A percentile compares a stretch with the other conserved stretches of the same genome.
Evolutionary conservation across 768 basidiomycete genomes (phyloP).

Genomic region (Tylopilus subfusipes): DNA sequence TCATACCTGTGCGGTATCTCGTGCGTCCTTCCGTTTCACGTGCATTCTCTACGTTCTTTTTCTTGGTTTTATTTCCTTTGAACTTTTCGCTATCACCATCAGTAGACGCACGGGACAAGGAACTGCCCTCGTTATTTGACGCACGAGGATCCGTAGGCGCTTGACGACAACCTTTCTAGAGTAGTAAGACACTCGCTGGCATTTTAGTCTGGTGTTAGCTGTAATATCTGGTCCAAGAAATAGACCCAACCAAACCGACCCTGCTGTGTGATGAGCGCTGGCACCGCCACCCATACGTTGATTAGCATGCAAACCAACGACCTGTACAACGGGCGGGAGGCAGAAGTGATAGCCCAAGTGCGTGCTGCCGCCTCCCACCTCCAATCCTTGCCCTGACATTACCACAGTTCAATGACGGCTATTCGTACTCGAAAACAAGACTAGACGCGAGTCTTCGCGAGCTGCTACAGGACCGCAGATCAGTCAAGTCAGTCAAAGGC

Average conservation of each 20-base stretch:
- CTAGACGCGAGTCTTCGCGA: conserved; percentile 45
- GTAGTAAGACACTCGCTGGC: conserved; percentile 27
- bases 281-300: conserved; percentile 22
- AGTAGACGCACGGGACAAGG: conserved; percentile 18
- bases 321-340: conserved; percentile 29
- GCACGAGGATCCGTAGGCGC: conserved; percentile 16
- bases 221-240: conserved; percentile 27
- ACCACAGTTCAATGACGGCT: conserved; percentile 50
- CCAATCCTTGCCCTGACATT: conserved; percentile 31
- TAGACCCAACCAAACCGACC: neutral
- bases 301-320: conserved; percentile 19
- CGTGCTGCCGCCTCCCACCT: neutral
- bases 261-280: neutral
- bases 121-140: conserved; percentile 10
- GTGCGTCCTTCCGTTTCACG: conserved; percentile 18
- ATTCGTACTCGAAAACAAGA: conserved; percentile 39
- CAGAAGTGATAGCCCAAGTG: conserved; percentile 29
- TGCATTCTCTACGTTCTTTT: conserved; percentile 23
- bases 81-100: conserved; percentile 3
- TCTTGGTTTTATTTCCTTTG: conserved; percentile 23
- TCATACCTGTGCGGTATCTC: conserved; percentile 13
- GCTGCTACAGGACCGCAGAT: conserved; percentile 44
- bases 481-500: conserved; percentile 46
- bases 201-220: conserved; percentile 27
- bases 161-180: conserved; percentile 23